Conservation (phyloP, 2,329 filamentous ascomycete genomes). For the Venturia aucupariae region DNA sequence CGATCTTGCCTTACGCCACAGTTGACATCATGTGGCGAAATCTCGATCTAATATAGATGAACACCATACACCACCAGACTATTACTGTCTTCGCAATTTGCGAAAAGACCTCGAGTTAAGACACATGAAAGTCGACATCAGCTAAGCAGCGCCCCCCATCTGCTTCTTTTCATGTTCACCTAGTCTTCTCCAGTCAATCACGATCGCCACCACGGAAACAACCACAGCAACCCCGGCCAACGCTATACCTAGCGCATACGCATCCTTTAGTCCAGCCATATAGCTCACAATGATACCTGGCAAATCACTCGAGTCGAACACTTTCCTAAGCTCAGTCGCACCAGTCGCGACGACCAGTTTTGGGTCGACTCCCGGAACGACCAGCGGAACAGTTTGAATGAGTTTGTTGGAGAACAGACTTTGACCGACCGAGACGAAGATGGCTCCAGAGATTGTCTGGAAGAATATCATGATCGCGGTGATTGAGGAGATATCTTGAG, state of each 20-base stretch:
- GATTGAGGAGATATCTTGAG: constrained; percentile 19
- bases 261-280: constrained; percentile 14
- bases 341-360: constrained; percentile 32
- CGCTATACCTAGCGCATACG: constrained; percentile 10
- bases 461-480: constrained; percentile 20
- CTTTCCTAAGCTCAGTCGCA: constrained; percentile 33
- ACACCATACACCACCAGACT: neutral
- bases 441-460: constrained; percentile 9
- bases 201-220: constrained; percentile 21
- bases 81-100: no score
- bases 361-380: constrained; percentile 28
- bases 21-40: constrained; percentile 2
- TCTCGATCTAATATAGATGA: neutral
- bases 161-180: constrained; percentile 1
- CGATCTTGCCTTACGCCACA: neutral
- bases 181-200: constrained; percentile 7
- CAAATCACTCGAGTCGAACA: constrained; percentile 21
- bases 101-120: no score
- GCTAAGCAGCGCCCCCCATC: constrained; percentile 2
- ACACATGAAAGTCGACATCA: no score
- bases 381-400: neutral
- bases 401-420: constrained; percentile 13
- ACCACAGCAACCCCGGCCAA: neutral
- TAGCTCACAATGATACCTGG: constrained; percentile 10
- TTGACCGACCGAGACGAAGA: constrained; percentile 13